These are phyloP conservation scores for Sequoiadendron giganteum DNA, from an alignment of 75 land plant species.

Conservation along the genomic window DNA sequence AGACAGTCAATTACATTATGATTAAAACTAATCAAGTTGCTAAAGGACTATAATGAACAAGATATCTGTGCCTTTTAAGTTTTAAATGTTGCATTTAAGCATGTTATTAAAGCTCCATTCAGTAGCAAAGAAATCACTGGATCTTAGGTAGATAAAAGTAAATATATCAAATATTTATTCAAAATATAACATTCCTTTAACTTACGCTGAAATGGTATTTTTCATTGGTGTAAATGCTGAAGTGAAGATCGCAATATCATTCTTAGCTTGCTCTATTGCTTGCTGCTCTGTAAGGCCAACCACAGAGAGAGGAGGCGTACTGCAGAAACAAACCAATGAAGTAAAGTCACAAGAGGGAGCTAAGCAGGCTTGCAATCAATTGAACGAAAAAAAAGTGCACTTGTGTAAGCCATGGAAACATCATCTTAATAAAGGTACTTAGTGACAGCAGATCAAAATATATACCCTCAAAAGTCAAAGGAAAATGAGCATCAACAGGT, in stretches of 20 bases:
- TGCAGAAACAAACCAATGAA: conserved; percentile 20
- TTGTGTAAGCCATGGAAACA: neutral
- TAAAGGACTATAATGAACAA: neutral
- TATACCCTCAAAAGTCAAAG: neutral
- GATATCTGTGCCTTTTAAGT: neutral
- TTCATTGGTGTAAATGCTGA: conserved; percentile 97
- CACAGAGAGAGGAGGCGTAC: conserved; percentile 92
- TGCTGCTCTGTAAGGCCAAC: conserved; percentile 89
- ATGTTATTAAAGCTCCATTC: neutral
- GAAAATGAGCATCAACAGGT: neutral
- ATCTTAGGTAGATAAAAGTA: neutral
- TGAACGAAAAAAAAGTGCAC: neutral
- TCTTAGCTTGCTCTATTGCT: conserved; percentile 71
- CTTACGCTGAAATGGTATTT: conserved; percentile 93
- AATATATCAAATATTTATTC: neutral
- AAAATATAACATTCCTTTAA: neutral
- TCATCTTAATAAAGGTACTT: neutral
- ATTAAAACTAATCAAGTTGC: neutral
- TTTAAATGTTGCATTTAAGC: neutral
- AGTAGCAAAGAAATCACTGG: neutral
- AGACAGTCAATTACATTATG: neutral
- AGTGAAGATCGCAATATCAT: conserved; percentile 75
- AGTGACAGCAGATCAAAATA: neutral
- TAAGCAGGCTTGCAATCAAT: neutral
- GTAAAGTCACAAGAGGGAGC: neutral